Percentiles rank a stretch among this genome's conserved stretches.
Conservation (phyloP, 192 early-diverging fungal genomes). For the Anaeromyces robustus region DNA sequence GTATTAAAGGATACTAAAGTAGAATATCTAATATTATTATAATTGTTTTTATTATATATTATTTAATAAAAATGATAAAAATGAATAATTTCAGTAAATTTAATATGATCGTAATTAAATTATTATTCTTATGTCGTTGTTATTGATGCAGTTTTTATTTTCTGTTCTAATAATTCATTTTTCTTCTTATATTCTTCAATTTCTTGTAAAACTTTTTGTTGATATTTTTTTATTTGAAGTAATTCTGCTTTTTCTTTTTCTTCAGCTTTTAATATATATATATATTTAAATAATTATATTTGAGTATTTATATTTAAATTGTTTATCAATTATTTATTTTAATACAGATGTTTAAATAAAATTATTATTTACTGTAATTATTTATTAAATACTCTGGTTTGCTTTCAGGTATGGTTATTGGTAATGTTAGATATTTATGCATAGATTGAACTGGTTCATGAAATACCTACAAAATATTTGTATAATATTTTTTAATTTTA, state of each 20-base stretch:
- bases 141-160: not conserved
- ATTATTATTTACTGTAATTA: slow-evolving; percentile 29
- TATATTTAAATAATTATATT: not conserved
- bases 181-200: slow-evolving; percentile 26
- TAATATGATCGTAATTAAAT: too few relatives aligned
- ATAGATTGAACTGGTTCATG: slow-evolving; percentile 62
- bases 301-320: not conserved
- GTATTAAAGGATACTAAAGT: too few relatives aligned
- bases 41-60: too few relatives aligned
- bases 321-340: not conserved
- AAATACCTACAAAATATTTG: slow-evolving; percentile 28
- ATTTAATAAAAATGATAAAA: too few relatives aligned
- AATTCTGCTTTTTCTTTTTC: slow-evolving; percentile 56
- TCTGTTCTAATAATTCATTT: slow-evolving; percentile 18
- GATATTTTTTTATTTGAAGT: slow-evolving; percentile 36
- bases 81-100: too few relatives aligned
- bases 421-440: slow-evolving; percentile 33
- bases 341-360: too few relatives aligned
- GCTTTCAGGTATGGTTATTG: slow-evolving; percentile 29
- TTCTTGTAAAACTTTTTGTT: slow-evolving; percentile 36
- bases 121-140: not conserved
- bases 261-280: slow-evolving; percentile 11
- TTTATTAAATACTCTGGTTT: slow-evolving; percentile 13
- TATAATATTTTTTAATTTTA: not conserved
- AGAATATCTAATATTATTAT: too few relatives aligned